A percentile compares a stretch with the other conserved stretches of the same genome.
Conservation (phyloP, 129 eudicot species). For the Apium graveolens region DNA sequence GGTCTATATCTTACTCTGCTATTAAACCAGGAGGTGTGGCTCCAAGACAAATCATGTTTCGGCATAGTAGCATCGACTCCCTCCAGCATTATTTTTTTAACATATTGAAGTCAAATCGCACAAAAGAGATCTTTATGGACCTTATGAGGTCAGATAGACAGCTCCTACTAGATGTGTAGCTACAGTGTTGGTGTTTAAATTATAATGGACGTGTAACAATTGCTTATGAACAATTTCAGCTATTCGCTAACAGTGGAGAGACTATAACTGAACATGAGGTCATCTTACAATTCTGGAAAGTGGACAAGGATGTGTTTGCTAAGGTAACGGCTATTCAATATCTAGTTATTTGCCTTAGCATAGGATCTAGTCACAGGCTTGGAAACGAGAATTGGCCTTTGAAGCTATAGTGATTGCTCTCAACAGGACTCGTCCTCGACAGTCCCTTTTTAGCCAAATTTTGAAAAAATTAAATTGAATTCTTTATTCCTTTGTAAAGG, state of each 20-base stretch:
- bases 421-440: too few relatives aligned
- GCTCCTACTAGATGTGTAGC: conserved; percentile 69
- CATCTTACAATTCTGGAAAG: conserved; percentile 83
- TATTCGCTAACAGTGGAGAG: conserved; percentile 53
- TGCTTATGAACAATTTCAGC: conserved; percentile 86
- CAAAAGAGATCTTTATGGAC: conserved; percentile 29
- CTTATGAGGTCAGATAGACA: conserved; percentile 25
- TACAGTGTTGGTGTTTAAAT: conserved; percentile 83
- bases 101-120: conserved; percentile 39
- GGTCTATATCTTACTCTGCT: conserved; percentile 21
- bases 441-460: too few relatives aligned
- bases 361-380: not conserved
- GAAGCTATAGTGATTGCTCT: too few relatives aligned
- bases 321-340: conserved; percentile 69
- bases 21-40: conserved; percentile 71
- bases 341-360: not conserved
- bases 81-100: conserved; percentile 40
- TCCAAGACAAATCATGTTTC: conserved; percentile 59
- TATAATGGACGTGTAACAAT: conserved; percentile 86
- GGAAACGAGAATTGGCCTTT: not conserved
- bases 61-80: conserved; percentile 31
- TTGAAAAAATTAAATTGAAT: too few relatives aligned
- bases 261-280: conserved; percentile 52
- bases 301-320: conserved; percentile 75
- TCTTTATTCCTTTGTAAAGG: too few relatives aligned